Base-by-base conservation (phyloP, 495 filamentous ascomycete species). In the Copromyces sp. region DNA sequence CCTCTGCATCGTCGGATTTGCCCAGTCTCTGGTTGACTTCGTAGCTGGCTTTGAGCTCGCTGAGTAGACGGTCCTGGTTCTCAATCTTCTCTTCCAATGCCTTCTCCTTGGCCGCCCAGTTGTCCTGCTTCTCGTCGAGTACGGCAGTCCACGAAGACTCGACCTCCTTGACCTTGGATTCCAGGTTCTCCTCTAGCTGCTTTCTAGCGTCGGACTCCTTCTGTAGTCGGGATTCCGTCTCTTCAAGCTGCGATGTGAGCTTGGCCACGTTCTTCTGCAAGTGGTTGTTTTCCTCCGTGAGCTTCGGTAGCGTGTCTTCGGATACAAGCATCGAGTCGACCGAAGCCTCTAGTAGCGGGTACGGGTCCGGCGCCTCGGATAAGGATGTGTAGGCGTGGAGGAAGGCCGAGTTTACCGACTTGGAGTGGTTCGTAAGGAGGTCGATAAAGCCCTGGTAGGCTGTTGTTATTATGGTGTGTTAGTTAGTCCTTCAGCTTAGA, bases 401-500 rank as follows among this genome's bases (percentile, higher is more conserved):
- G 78, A 98, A 98, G 12, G 95, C 90, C 29, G 93, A 93, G 71
- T 94, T 94, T 24, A 94, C 93, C 4, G 92, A 87, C 79, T 98
- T 98, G 69, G 94, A 93, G 75, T 97, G 94, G 79, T 93, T 98
- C 29, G 95, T 97, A 70, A 98, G 84, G 68, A 96, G 90, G 77
- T 99, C 96, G 80, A 99, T 97, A 78, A 97, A 99, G 37, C 90
- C 90, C 81, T 99, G 95, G 83, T 99, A 99, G 17, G 95, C 94
- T 94, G 69, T 70, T 24, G 44, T 24, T n/a, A 32, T 38, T 38
- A 35, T 37, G 20, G n/a, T 9, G 47, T 39, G 61, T 80, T 75
- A 75, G 73, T 80, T 75, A 75, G 73, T 38, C 37, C 32, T 2
- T 12, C 39, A 24, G 20, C 44, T 70, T 44, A 42, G 29, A 37